These are phyloP conservation scores for Monosporascus sp. DNA, from an alignment of 2,329 filamentous ascomycete species.

Conservation along the genomic window DNA sequence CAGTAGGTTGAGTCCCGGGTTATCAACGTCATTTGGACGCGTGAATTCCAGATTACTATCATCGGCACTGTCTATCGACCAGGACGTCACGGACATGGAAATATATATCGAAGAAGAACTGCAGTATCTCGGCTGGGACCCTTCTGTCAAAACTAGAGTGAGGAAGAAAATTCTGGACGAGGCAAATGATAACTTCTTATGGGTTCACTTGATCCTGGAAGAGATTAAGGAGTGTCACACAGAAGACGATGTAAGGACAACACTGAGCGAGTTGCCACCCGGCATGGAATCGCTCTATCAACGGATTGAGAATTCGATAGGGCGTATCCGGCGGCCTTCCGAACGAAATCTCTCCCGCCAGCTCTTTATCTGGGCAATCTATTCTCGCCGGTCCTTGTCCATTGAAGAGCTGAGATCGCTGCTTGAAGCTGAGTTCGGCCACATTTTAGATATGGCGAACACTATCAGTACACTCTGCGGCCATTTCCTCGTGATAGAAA, in stretches of 20 bases:
- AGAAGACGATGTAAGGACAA: constrained; percentile 15
- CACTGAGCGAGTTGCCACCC: constrained; percentile 21
- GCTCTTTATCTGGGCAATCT: constrained; percentile 10
- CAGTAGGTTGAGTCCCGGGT: neutral
- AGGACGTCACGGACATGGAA: constrained; percentile 7
- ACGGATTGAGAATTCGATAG: constrained; percentile 7
- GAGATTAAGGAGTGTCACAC: constrained; percentile 23
- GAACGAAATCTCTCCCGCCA: constrained; percentile 3
- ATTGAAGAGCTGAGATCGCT: constrained; percentile 7
- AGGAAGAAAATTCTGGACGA: constrained; percentile 17
- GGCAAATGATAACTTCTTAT: constrained; percentile 29
- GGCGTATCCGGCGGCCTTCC: neutral
- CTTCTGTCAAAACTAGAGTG: constrained; percentile 3
- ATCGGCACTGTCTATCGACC: neutral
- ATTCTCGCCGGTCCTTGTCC: constrained; percentile 3
- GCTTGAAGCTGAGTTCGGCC: constrained; percentile 5
- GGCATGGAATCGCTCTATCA: constrained; percentile 23
- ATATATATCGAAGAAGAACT: constrained; percentile 6
- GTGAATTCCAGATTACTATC: neutral
- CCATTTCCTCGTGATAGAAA: constrained; percentile 10
- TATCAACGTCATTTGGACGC: neutral
- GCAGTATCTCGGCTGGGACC: constrained; percentile 3
- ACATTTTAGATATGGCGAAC: constrained; percentile 7
- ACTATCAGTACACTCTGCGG: constrained; percentile 9
- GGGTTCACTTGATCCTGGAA: constrained; percentile 25